A percentile compares a stretch with the other conserved stretches of the same genome.
phyloP scores from a whole-genome alignment of 768 basidiomycete genomes.

The Pisolithus albus region DNA sequence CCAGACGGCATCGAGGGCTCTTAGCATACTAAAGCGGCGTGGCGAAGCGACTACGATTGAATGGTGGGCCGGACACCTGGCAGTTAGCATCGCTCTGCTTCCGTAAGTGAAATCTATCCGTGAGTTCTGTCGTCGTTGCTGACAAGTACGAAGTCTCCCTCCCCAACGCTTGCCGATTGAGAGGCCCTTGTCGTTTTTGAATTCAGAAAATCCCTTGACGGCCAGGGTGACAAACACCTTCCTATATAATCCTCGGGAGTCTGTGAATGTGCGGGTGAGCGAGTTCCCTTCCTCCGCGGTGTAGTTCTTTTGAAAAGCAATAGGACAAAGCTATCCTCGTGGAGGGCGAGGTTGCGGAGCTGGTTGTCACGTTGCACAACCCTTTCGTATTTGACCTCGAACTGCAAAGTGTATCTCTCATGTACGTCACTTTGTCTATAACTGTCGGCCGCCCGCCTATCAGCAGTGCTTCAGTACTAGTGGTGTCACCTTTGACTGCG shows the following conservation, averaged over 20 bases:
- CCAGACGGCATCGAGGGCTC: conserved; percentile 61
- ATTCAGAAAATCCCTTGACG: conserved; percentile 42
- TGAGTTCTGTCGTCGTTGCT: not conserved
- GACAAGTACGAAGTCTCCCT: conserved; percentile 47
- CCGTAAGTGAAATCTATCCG: conserved; percentile 45
- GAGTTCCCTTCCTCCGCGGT: not conserved
- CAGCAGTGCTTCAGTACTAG: conserved; percentile 51
- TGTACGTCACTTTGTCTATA: conserved; percentile 38
- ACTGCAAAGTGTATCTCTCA: conserved; percentile 70
- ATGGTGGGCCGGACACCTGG: conserved; percentile 82
- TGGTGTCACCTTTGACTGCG: conserved; percentile 68
- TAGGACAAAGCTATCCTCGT: conserved; percentile 63
- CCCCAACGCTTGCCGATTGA: conserved; percentile 65
- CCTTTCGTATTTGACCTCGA: conserved; percentile 92
- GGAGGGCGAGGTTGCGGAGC: conserved; percentile 76
- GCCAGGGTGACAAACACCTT: conserved; percentile 70
- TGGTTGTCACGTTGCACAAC: conserved; percentile 81
- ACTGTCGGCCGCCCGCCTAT: not conserved
- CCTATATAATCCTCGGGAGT: conserved; percentile 83
- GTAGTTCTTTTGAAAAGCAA: not conserved
- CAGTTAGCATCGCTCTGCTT: conserved; percentile 70
- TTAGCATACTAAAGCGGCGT: conserved; percentile 68
- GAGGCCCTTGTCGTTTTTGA: conserved; percentile 55
- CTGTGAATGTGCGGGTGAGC: conserved; percentile 50
- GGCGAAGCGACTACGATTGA: conserved; percentile 65